A percentile compares a stretch with the other conserved stretches of the same genome.
Conservation (phyloP, 306 rosid genomes). For the cucumber (Cucumis sativus) region Cucumber_9930_V3 NC_026656.2:17077501-17078000, state of each 20-base stretch:
- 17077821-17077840: conserved; percentile 1
- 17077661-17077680: background rate
- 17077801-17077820: background rate
- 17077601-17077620: background rate
- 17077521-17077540: background rate
- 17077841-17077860: background rate
- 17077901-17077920: conserved; percentile 1
- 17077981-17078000: background rate
- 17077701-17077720: background rate
- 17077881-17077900: background rate
- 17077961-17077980: background rate
- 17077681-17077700: background rate
- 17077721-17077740: conserved; percentile 1
- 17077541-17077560: background rate
- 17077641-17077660: background rate
- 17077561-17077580: background rate
- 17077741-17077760: background rate
- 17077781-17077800: background rate
- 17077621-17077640: background rate
- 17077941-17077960: background rate
- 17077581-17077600: background rate
- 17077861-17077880: conserved; percentile 4
- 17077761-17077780: background rate
- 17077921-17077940: background rate
- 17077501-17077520: background rate